Evolutionary conservation across 2,329 filamentous ascomycete genomes (phyloP), one percentile per base, ranked within the genome.

Genomic region (Westerdykella sp.): DNA sequence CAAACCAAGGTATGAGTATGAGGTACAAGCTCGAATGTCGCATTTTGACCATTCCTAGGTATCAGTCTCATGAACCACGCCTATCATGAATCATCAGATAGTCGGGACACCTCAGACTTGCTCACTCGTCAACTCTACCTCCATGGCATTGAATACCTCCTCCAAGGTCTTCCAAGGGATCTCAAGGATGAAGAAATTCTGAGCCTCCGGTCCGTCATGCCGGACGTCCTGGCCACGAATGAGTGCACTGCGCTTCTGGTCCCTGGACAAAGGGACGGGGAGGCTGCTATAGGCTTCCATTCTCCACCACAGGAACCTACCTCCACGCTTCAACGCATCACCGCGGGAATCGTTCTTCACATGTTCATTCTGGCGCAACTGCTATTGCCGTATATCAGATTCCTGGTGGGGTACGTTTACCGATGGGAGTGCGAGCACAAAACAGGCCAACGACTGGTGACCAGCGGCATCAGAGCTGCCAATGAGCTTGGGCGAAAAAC

Each of bases 371-470:
- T 83, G 6, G 44, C 80, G 21, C 78, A 82, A 41, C 72, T 84
- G 38, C 48, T 84, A 13, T 61, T 83, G 10, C 81, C 83, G 1
- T 84, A 83, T 54, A 56, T 81, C 25, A 73, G 78, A 49, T 54
- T 75, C 4, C 60, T 84, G 11, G 51, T 82, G 12, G 70, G 71
- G 13, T 65, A 74, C 13, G 70, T 76, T 13, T 82, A 81, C 48
- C 69, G 74, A 39, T 82, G 83, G 49, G 84, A 89, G 59, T 75
- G 81, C 13, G 74, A 80, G 51, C 78, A 87, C 64, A 78, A 77
- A 48, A 71, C 89, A 46, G 80, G 76, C 0, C 76, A 82, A 55
- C 74, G 75, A 18, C 48, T 83, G 1, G 62, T 83, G 14, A 69
- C 71, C 6, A 69, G 70, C 16, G 68, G 78, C 5, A 63, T 82